Evolutionary conservation across 2,329 filamentous ascomycete genomes (phyloP), one percentile per base, ranked within the genome.

Genomic region (Cadophora gregata): DNA sequence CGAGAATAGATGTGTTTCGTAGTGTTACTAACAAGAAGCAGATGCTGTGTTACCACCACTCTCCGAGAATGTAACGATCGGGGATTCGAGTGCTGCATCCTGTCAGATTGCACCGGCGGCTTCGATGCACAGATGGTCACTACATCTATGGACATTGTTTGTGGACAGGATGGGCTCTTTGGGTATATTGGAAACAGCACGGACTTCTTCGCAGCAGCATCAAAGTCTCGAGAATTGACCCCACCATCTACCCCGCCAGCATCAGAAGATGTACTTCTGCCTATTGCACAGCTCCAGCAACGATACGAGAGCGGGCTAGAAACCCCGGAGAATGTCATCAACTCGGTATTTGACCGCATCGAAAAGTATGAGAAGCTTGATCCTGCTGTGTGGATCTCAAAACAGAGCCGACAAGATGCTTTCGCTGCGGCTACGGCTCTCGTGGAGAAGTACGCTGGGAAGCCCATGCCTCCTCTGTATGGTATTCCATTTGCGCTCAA

Each of bases 31-130:
- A 72, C 29, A 16, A 21, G 10, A 3, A n/a, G 14, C 21, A 76
- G 76, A 71, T 85, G 84, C 70, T 87, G 85, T 70, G 85, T 88
- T 61, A 82, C 82, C 9, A 85, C 84, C 0, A 86, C 85, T 0
- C 78, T 85, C 1, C 78, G 85, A 45, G 86, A 88, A 75, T 84
- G 83, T 36, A 85, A 84, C 65, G 86, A 88, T 71, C 81, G 86
- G n/a, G 86, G 86, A 0, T 88, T 86, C 69, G 84, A 88, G 71
- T 86, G 83, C 75, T 88, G 85, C 78, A 80, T 83, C 19, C 75
- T 85, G 24, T 77, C 76, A 7, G 81, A 84, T 70, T 84, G 80
- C 68, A 84, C 83, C 0, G 80, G 79, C 56, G 83, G 83, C 1
- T 85, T 84, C 64, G 80, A 83, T 62, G 74, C 76, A 12, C 77